phyloP scores from a whole-genome alignment of 805 yeast genomes.

The Candida germanica region DNA sequence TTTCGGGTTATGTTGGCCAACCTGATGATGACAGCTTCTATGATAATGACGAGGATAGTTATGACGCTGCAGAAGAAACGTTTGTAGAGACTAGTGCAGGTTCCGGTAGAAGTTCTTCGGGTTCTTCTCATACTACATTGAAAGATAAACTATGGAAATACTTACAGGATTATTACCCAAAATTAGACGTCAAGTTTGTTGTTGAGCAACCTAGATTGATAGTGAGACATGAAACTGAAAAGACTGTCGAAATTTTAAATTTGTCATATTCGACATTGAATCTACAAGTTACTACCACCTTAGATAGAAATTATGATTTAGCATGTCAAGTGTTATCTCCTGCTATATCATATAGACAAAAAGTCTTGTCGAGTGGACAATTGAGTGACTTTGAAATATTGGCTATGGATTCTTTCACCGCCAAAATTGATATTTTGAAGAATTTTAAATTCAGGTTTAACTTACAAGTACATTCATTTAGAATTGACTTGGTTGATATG shows the following conservation, averaged over 20 bases:
- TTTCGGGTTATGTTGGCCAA: background rate
- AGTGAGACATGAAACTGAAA: conserved; percentile 15
- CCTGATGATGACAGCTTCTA: conserved; percentile 11
- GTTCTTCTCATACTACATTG: conserved; percentile 7
- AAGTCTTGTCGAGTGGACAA: conserved; percentile 6
- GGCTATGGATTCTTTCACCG: conserved; percentile 1
- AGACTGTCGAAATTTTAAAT: conserved; percentile 20
- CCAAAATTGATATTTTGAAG: conserved; percentile 21
- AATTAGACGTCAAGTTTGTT: conserved; percentile 24
- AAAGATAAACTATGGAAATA: conserved; percentile 18
- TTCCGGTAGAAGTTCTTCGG: background rate
- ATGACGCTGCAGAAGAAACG: background rate
- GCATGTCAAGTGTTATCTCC: conserved; percentile 36
- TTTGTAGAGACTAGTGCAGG: background rate
- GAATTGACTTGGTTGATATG: conserved; percentile 26
- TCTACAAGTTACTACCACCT: conserved; percentile 30
- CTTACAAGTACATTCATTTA: conserved; percentile 19
- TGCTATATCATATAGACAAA: conserved; percentile 27
- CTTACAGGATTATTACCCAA: conserved; percentile 32
- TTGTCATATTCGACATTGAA: conserved; percentile 34
- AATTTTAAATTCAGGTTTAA: conserved; percentile 24
- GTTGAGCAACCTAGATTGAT: conserved; percentile 34
- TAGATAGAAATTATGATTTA: conserved; percentile 29
- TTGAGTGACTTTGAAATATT: conserved; percentile 1
- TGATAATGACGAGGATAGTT: conserved; percentile 2